phyloP scores from a whole-genome alignment of 164 flowering plant genomes.

The Magnolia sinica region DNA sequence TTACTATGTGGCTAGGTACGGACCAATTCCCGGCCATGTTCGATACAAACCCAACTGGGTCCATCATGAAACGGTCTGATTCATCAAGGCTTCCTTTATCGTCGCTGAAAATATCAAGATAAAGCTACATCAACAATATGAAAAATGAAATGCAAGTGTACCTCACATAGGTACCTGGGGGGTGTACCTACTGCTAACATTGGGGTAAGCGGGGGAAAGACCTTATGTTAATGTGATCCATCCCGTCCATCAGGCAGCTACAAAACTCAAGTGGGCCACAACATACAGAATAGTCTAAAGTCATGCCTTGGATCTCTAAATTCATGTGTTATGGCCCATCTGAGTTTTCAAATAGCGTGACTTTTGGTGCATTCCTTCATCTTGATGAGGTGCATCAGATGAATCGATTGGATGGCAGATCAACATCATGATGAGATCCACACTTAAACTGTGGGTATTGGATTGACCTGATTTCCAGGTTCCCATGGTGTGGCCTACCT shows the following conservation, averaged over 20 bases:
- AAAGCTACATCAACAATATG: neutral
- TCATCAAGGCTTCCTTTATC: slow-evolving; percentile 56
- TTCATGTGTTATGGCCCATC: neutral
- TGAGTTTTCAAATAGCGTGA: neutral
- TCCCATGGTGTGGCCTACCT: neutral
- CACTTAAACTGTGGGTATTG: too few relatives aligned
- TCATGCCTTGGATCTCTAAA: neutral
- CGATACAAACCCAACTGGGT: slow-evolving; percentile 58
- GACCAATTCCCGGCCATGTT: slow-evolving; percentile 56
- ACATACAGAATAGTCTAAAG: neutral
- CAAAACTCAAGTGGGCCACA: neutral
- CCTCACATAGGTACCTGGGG: neutral
- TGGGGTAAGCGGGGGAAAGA: too few relatives aligned
- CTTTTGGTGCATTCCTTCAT: neutral
- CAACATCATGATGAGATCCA: neutral
- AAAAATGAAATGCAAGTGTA: neutral
- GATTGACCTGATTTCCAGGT: neutral
- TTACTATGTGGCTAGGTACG: slow-evolving; percentile 74
- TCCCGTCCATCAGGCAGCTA: too few relatives aligned
- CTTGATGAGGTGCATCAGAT: neutral
- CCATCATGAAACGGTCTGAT: slow-evolving; percentile 76
- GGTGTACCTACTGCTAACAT: neutral
- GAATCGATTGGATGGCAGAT: neutral
- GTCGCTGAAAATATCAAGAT: slow-evolving; percentile 36
- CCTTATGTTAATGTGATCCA: too few relatives aligned